A percentile compares a stretch with the other conserved stretches of the same genome.
These are phyloP conservation scores for Cotoneaster glaucophyllus DNA, from an alignment of 306 rosid species.

Conservation along the genomic window DNA sequence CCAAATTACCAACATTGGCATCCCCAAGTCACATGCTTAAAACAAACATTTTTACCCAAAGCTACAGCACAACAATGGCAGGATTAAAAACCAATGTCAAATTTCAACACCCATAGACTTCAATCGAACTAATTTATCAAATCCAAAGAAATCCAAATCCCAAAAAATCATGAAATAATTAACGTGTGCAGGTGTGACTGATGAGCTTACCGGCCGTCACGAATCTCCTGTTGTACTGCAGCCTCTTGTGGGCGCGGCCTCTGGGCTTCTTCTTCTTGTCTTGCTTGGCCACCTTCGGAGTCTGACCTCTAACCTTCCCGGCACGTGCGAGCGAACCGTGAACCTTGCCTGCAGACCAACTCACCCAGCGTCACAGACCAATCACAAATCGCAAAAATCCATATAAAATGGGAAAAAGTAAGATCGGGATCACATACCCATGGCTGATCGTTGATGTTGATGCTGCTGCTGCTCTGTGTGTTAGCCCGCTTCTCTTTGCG, in stretches of 20 bases:
- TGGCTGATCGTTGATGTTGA: constrained; percentile 1
- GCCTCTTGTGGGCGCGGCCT: constrained; percentile 58
- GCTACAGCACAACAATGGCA: background rate
- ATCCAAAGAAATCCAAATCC: background rate
- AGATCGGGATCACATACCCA: constrained; percentile 10
- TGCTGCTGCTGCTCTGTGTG: background rate
- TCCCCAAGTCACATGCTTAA: background rate
- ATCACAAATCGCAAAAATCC: background rate
- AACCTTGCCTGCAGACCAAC: constrained; percentile 43
- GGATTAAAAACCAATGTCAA: background rate
- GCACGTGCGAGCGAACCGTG: constrained; percentile 69
- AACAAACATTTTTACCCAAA: background rate
- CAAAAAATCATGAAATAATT: background rate
- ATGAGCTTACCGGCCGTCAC: constrained; percentile 47
- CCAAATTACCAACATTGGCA: background rate
- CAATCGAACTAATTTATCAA: background rate
- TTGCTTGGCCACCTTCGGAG: constrained; percentile 65
- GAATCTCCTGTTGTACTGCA: constrained; percentile 62
- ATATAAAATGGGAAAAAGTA: background rate
- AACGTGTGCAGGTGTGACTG: background rate
- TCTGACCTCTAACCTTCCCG: constrained; percentile 63
- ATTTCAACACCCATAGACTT: background rate
- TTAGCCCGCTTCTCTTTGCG: background rate
- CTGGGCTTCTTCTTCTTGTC: constrained; percentile 64
- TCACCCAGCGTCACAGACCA: background rate